A percentile compares a stretch with the other conserved stretches of the same genome.
Conservation (phyloP, 1,284 basidiomycete species). For the Erythrobasidium hasegawianum region DNA sequence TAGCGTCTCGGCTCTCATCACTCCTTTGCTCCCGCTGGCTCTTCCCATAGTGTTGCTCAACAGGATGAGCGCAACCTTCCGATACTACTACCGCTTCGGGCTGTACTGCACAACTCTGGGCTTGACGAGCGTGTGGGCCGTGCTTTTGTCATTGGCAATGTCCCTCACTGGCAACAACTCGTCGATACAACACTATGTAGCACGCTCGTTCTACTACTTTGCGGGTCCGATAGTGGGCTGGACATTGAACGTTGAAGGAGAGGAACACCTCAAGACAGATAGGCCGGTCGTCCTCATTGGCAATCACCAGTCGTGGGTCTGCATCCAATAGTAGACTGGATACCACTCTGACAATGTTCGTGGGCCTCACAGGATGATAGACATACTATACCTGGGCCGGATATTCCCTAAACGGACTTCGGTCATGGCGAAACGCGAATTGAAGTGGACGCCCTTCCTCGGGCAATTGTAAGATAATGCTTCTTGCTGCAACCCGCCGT, state of each 20-base stretch:
- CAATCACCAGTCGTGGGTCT: conserved; percentile 75
- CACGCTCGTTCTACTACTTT: conserved; percentile 74
- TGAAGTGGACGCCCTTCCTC: conserved; percentile 77
- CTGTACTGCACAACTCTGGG: conserved; percentile 72
- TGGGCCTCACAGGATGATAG: conserved; percentile 65
- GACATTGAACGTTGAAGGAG: conserved; percentile 74
- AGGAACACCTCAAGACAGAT: conserved; percentile 64
- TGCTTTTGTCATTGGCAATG: conserved; percentile 67
- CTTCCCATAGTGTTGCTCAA: conserved; percentile 17
- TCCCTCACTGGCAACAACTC: conserved; percentile 64
- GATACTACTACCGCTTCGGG: conserved; percentile 62
- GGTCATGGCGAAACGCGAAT: conserved; percentile 91
- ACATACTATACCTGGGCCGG: conserved; percentile 77
- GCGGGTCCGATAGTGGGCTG: conserved; percentile 66
- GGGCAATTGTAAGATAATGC: conserved; percentile 73
- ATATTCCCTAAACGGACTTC: conserved; percentile 77
- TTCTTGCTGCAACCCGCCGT: neutral
- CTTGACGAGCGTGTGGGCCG: conserved; percentile 70
- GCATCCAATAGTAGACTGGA: conserved; percentile 6
- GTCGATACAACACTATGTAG: conserved; percentile 82
- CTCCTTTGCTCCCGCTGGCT: conserved; percentile 23
- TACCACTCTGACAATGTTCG: neutral
- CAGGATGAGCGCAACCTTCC: conserved; percentile 22
- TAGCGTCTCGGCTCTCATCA: conserved; percentile 4
- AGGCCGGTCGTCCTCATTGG: conserved; percentile 71